phyloP scores from a whole-genome alignment of 306 rosid genomes.

The Mucuna pruriens region DNA sequence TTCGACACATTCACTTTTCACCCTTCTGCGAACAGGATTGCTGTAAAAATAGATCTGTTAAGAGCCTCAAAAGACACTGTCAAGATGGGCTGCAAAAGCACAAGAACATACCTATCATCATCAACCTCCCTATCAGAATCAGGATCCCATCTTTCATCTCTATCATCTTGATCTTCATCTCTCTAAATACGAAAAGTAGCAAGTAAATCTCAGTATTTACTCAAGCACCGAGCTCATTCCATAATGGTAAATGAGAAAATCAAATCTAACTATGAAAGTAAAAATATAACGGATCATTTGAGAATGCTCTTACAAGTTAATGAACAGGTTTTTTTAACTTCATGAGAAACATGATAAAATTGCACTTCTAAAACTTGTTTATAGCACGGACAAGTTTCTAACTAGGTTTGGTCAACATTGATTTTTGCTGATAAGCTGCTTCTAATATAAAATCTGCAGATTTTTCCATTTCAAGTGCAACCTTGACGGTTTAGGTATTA shows the following conservation, averaged over 20 bases:
- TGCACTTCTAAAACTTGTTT: conserved; percentile 12
- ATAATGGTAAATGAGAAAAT: conserved; percentile 6
- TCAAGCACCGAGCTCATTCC: conserved; percentile 1
- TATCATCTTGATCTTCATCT: conserved; percentile 50
- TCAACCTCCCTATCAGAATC: conserved; percentile 49
- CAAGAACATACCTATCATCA: conserved; percentile 45
- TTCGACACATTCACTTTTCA: conserved; percentile 52
- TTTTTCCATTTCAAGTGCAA: conserved; percentile 23
- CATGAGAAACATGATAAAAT: background rate
- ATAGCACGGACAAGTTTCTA: background rate
- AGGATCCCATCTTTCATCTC: conserved; percentile 51
- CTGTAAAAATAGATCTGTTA: conserved; percentile 36
- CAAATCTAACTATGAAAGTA: background rate
- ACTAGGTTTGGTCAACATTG: background rate
- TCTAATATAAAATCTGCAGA: background rate
- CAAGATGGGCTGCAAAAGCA: conserved; percentile 23
- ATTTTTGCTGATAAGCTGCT: conserved; percentile 1
- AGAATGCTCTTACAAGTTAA: background rate
- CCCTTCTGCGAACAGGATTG: conserved; percentile 40
- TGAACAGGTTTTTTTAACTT: background rate
- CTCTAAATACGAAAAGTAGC: conserved; percentile 35
- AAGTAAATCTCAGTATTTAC: conserved; percentile 5
- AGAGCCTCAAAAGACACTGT: conserved; percentile 24
- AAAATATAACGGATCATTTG: background rate
- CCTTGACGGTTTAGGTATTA: conserved; percentile 17